A percentile compares a stretch with the other conserved stretches of the same genome.
phyloP scores from a whole-genome alignment of 225 moss, liverwort and hornwort species.

The Marchantia polymorpha region DNA sequence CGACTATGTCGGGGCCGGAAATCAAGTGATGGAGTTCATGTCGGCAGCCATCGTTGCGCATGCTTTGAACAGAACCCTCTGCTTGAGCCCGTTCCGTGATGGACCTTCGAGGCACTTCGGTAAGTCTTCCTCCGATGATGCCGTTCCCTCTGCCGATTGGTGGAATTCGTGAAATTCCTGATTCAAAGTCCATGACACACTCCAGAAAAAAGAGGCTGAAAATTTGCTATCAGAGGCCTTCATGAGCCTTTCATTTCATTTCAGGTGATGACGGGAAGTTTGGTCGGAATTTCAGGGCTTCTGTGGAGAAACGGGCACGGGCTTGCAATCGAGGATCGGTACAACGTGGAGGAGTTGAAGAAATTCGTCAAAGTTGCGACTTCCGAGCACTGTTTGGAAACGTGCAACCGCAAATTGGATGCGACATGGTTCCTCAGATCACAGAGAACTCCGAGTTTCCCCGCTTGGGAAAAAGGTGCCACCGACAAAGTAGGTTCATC shows the following conservation, averaged over 20 bases:
- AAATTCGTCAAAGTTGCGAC: constrained; percentile 36
- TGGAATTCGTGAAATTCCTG: too few relatives aligned
- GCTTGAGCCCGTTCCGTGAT: constrained; percentile 37
- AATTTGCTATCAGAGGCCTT: too few relatives aligned
- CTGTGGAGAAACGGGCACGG: constrained; percentile 31
- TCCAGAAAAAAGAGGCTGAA: too few relatives aligned
- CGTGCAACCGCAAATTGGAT: constrained; percentile 33
- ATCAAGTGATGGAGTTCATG: constrained; percentile 45
- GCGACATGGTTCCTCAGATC: constrained; percentile 31
- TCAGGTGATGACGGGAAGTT: background rate
- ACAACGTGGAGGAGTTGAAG: constrained; percentile 12
- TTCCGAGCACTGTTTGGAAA: constrained; percentile 32
- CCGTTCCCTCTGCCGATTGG: too few relatives aligned
- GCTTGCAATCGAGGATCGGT: constrained; percentile 27
- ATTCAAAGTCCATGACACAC: too few relatives aligned
- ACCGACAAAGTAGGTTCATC: constrained; percentile 21
- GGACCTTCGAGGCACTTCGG: constrained; percentile 39
- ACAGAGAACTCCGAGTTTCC: background rate
- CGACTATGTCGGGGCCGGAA: constrained; percentile 31
- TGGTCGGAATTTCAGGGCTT: constrained; percentile 8
- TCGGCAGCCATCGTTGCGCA: constrained; percentile 40
- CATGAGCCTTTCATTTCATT: too few relatives aligned
- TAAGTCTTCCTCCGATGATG: background rate
- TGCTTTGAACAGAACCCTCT: constrained; percentile 44
- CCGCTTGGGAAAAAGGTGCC: constrained; percentile 16